phyloP scores from a whole-genome alignment of 2,329 filamentous ascomycete genomes.

The Phialophora verrucosa region DNA sequence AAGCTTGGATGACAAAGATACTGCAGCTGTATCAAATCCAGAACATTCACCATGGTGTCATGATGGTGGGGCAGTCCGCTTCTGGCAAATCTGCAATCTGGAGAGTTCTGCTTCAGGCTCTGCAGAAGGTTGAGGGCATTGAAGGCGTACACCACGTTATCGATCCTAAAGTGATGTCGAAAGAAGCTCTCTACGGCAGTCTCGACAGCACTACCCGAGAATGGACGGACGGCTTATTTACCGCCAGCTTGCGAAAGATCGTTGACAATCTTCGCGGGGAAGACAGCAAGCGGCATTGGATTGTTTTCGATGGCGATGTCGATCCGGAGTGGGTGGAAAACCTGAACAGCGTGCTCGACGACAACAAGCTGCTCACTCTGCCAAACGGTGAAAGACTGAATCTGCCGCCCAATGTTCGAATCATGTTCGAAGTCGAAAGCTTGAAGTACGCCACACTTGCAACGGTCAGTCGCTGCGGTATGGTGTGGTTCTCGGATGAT shows the following conservation, averaged over 20 bases:
- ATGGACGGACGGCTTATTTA: constrained; percentile 98
- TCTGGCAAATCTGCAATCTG: constrained; percentile 95
- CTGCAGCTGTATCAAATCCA: constrained; percentile 98
- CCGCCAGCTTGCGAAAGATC: constrained; percentile 95
- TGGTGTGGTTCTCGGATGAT: constrained; percentile 99
- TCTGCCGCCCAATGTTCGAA: constrained; percentile 89
- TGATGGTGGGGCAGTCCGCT: constrained; percentile 99
- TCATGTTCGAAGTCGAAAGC: constrained; percentile 99
- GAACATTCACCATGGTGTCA: constrained; percentile 96
- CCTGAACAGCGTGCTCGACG: constrained; percentile 97
- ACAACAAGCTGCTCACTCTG: constrained; percentile 96
- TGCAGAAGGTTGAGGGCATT: constrained; percentile 86
- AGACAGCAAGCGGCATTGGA: constrained; percentile 97
- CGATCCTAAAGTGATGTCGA: constrained; percentile 99
- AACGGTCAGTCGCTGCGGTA: constrained; percentile 99
- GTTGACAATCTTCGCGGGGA: constrained; percentile 98
- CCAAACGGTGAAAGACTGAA: constrained; percentile 98
- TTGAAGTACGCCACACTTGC: constrained; percentile 96
- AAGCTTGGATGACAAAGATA: constrained; percentile 96
- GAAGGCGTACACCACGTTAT: constrained; percentile 98
- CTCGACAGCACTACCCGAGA: constrained; percentile 96
- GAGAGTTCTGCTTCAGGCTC: constrained; percentile 86
- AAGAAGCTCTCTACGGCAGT: constrained; percentile 94
- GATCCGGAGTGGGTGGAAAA: constrained; percentile 99
- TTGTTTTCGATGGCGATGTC: constrained; percentile 98